Evolutionary conservation across 2,329 filamentous ascomycete genomes (phyloP).

Genomic region (Penicillium aurantiogriseum): DNA sequence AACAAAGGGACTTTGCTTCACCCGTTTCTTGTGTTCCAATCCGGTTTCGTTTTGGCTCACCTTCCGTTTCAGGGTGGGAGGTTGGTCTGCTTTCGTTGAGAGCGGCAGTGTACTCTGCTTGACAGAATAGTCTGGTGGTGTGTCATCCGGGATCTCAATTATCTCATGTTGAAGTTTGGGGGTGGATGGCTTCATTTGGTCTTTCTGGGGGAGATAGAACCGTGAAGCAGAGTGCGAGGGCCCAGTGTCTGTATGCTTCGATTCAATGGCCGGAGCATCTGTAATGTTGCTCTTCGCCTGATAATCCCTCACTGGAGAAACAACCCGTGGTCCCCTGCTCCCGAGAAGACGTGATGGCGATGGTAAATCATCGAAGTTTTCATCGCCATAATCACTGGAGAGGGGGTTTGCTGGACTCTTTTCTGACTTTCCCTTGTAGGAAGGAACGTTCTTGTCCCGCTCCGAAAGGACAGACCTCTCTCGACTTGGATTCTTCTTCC

Average conservation of each 20-base stretch:
- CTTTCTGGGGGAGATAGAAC: not conserved
- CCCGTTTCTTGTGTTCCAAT: not conserved
- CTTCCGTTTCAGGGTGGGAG: conserved; percentile 8
- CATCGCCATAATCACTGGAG: conserved; percentile 37
- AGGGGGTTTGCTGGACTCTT: conserved; percentile 5
- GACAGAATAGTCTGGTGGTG: not conserved
- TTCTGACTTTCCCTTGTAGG: not conserved
- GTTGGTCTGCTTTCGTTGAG: not conserved
- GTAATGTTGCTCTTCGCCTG: conserved; percentile 1
- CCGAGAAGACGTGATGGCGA: conserved; percentile 33
- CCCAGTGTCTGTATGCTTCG: not conserved
- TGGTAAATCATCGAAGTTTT: conserved; percentile 39
- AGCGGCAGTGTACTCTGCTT: not conserved
- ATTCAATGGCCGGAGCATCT: not conserved
- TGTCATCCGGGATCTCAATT: conserved; percentile 9
- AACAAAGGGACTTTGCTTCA: not conserved
- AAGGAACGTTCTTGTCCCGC: not conserved
- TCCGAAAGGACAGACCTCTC: not conserved
- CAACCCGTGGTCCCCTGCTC: not conserved
- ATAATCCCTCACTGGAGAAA: not conserved
- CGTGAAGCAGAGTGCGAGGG: not conserved
- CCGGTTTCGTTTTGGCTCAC: not conserved
- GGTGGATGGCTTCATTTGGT: not conserved
- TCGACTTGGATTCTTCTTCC: not conserved
- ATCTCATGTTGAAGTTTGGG: not conserved